These are phyloP conservation scores for Penicillium sp. DNA, from an alignment of 2,329 filamentous ascomycete species.

Conservation along the genomic window DNA sequence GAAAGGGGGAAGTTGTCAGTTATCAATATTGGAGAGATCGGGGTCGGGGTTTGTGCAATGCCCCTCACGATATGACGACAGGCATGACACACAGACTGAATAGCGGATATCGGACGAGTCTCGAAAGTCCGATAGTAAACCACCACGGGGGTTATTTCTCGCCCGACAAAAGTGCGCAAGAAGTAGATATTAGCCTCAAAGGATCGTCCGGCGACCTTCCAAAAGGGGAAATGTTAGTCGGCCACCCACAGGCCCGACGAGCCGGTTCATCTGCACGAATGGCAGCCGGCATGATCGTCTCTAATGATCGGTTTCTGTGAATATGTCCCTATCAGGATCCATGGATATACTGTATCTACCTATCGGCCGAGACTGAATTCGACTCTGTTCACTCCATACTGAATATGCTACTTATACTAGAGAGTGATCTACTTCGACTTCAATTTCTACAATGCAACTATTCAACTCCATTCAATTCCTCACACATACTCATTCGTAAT, in stretches of 20 bases:
- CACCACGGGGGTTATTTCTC: background rate
- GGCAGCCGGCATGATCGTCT: background rate
- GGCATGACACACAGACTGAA: no score
- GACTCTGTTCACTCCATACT: background rate
- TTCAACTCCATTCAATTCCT: no score
- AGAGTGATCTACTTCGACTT: no score
- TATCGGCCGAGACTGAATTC: constrained; percentile 15
- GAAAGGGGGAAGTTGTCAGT: no score
- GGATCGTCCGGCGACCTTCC: background rate
- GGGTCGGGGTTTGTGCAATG: no score
- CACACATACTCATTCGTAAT: no score
- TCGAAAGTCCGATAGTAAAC: no score
- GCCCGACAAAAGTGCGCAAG: background rate
- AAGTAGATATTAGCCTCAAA: background rate
- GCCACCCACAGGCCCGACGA: background rate
- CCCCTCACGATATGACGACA: no score
- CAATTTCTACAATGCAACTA: no score
- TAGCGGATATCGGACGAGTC: no score
- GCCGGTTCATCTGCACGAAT: background rate
- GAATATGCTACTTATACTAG: background rate
- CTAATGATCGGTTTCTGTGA: background rate
- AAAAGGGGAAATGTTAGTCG: background rate
- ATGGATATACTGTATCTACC: background rate
- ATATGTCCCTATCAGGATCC: no score
- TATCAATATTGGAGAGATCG: no score